Percentiles rank a stretch among this genome's conserved stretches.
Conservation (phyloP, 2,329 filamentous ascomycete genomes). For the Tetracladium maxilliforme region DNA sequence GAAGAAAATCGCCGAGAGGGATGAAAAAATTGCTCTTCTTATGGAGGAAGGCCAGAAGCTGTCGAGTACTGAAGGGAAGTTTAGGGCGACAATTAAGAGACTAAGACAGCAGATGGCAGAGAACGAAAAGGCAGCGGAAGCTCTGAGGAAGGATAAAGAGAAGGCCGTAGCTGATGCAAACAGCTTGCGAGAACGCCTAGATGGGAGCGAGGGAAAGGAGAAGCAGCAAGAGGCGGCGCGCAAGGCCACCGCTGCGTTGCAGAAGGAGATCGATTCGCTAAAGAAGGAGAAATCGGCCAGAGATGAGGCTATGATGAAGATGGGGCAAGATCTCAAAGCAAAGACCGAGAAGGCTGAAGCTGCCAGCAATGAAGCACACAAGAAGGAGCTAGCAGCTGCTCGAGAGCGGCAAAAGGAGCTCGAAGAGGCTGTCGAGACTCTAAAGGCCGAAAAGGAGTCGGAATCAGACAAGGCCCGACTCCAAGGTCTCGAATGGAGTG, state of each 20-base stretch:
- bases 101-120: slow-evolving; percentile 52
- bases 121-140: slow-evolving; percentile 47
- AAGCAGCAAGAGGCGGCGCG: slow-evolving; percentile 38
- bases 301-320: slow-evolving; percentile 47
- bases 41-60: slow-evolving; percentile 88
- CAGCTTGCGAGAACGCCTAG: slow-evolving; percentile 28
- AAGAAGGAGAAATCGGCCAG: slow-evolving; percentile 48
- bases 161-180: slow-evolving; percentile 36
- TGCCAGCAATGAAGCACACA: slow-evolving; percentile 49
- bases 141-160: slow-evolving; percentile 43
- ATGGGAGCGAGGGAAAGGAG: slow-evolving; percentile 36
- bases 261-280: slow-evolving; percentile 44
- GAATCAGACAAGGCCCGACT: slow-evolving; percentile 53
- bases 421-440: slow-evolving; percentile 41
- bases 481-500: slow-evolving; percentile 57
- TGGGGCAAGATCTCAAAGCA: no score
- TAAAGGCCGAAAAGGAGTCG: slow-evolving; percentile 69
- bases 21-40: slow-evolving; percentile 75
- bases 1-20: slow-evolving; percentile 74
- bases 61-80: slow-evolving; percentile 73
- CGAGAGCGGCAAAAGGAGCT: slow-evolving; percentile 37
- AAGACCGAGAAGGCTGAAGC: slow-evolving; percentile 56
- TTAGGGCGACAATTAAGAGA: slow-evolving; percentile 71
- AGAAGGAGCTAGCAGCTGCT: slow-evolving; percentile 53
- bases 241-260: slow-evolving; percentile 30